phyloP scores from a whole-genome alignment of 2,329 filamentous ascomycete genomes.

The Ascochyta clinopodiicola region DNA sequence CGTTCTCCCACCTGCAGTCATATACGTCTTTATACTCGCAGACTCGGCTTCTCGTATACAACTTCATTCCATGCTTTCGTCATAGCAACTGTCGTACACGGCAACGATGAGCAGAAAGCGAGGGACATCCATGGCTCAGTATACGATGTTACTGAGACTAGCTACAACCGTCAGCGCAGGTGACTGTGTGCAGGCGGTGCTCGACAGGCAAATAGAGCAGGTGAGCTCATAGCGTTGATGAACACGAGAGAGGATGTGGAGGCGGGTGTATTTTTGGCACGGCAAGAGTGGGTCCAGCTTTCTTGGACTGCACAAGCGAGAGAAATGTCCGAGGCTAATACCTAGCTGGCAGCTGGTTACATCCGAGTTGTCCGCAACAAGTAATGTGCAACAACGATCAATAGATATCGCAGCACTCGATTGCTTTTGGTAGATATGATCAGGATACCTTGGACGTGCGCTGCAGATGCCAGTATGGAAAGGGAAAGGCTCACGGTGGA shows the following conservation, averaged over 20 bases:
- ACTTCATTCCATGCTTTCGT: conserved; percentile 26
- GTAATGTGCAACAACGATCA: conserved; percentile 35
- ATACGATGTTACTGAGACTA: conserved; percentile 26
- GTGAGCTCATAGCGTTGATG: conserved; percentile 42
- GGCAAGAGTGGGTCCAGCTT: conserved; percentile 28
- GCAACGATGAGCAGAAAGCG: conserved; percentile 28
- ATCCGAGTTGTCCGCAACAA: conserved; percentile 33
- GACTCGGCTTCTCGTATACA: conserved; percentile 20
- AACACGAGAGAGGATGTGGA: conserved; percentile 39
- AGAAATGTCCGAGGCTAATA: conserved; percentile 35
- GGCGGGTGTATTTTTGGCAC: conserved; percentile 43
- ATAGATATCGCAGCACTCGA: conserved; percentile 32
- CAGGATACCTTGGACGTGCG: conserved; percentile 12
- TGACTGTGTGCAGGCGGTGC: conserved; percentile 33
- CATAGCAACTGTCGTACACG: conserved; percentile 26
- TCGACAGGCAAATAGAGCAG: conserved; percentile 24
- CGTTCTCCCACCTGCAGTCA: conserved; percentile 14
- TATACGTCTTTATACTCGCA: conserved; percentile 38
- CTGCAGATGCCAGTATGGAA: conserved; percentile 4
- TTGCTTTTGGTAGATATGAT: conserved; percentile 12
- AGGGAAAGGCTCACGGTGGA: conserved; percentile 5
- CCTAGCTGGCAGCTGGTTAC: conserved; percentile 30
- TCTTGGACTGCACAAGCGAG: conserved; percentile 30
- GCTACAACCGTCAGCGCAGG: conserved; percentile 31
- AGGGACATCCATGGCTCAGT: conserved; percentile 30